phyloP scores from a whole-genome alignment of 1,139 yeast genomes.

The Kodamaea arcana region DNA sequence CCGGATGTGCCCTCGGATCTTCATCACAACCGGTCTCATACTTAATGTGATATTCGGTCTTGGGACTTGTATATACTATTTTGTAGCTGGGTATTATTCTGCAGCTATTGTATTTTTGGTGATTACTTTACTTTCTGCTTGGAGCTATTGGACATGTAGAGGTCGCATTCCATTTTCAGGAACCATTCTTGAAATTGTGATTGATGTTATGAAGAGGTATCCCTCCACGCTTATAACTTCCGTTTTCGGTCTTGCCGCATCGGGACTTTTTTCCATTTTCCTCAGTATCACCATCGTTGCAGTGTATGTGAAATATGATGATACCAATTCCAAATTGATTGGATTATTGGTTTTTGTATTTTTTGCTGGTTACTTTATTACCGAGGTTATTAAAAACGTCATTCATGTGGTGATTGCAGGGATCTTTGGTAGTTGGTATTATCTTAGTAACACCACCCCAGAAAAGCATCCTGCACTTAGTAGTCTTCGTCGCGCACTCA shows the following conservation, averaged over 20 bases:
- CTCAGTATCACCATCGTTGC: conserved; percentile 69
- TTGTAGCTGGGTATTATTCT: conserved; percentile 61
- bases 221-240: conserved; percentile 69
- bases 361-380: conserved; percentile 80
- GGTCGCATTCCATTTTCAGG: conserved; percentile 71
- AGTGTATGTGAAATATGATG: conserved; percentile 67
- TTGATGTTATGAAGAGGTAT: conserved; percentile 68
- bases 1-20: conserved; percentile 58
- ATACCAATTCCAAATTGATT: conserved; percentile 66
- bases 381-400: conserved; percentile 82
- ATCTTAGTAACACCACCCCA: conserved; percentile 76
- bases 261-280: conserved; percentile 62
- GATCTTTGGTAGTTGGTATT: conserved; percentile 89
- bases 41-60: conserved; percentile 65
- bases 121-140: conserved; percentile 60
- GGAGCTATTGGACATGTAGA: conserved; percentile 72
- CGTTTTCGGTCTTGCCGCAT: conserved; percentile 57
- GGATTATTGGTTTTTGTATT: conserved; percentile 68
- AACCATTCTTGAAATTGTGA: conserved; percentile 63
- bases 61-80: conserved; percentile 72
- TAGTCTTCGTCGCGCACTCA: conserved; percentile 76
- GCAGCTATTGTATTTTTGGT: conserved; percentile 75
- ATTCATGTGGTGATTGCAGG: conserved; percentile 85
- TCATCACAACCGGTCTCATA: conserved; percentile 67
- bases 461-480: conserved; percentile 80